Base-by-base conservation (phyloP, 768 basidiomycete genomes). In the Phaeolepiota aurea region DNA sequence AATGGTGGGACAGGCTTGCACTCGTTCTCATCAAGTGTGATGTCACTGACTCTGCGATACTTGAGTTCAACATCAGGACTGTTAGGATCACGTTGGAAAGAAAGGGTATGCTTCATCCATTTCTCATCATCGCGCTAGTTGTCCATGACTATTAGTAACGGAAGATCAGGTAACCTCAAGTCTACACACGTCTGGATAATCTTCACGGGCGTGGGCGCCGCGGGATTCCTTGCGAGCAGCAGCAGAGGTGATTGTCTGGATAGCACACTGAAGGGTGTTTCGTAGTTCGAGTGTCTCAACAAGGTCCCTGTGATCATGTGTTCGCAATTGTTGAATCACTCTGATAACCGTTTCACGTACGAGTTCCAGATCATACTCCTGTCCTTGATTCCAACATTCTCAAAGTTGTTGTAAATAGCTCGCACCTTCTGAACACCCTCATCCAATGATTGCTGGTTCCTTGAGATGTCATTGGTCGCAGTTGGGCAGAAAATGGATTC, bases 311-410 rank as follows among this genome's bases (percentile, higher is more conserved):
- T 2, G 44, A 46, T 16, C 31, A n/a, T 35, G 46, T 23, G 21
- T 43, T 23, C 38, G 32, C 20, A 44, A 33, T 18, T 20, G 46
- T 20, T 28, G n/a, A n/a, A n/a, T n/a, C n/a, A n/a, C n/a, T n/a
- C n/a, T n/a, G n/a, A n/a, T 23, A 28, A 11, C 20, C 19, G 2
- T 28, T 16, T 18, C 14, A 57, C 89, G 47, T 54, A 94, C 92
- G 90, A 89, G 69, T 98, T 97, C 96, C 94, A 99, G 63, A 98
- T 96, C 93, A 98, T 88, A 65, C 88, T 90, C 56, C 96, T 76
- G 63, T 98, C 96, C 71, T 96, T 92, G 71, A 96, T 88, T 40
- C 93, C 88, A 49, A 99, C 87, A 32, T 94, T 76, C 50, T 84
- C 74, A 63, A 81, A 98, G 55, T 76, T 88, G 56, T 84, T 79